phyloP scores from a whole-genome alignment of 2,329 filamentous ascomycete genomes.

The Fusarium napiforme region DNA sequence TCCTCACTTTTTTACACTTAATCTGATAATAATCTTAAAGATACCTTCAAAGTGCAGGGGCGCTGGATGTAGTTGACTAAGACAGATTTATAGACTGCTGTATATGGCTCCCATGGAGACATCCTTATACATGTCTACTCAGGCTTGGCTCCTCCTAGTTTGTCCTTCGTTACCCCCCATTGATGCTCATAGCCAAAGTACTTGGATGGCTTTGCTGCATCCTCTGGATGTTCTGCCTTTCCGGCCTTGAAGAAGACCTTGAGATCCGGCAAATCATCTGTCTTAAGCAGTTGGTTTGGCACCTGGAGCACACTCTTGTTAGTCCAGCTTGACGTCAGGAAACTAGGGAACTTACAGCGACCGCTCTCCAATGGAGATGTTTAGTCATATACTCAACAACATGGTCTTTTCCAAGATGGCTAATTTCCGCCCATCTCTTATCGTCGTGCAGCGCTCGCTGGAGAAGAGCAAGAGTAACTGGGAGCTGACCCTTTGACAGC shows the following conservation, averaged over 20 bases:
- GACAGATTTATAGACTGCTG: background rate
- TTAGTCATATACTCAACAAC: background rate
- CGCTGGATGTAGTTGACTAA: too few species aligned
- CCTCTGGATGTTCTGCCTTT: background rate
- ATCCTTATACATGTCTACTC: background rate
- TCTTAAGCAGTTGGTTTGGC: background rate
- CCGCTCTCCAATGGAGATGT: background rate
- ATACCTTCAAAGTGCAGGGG: too few species aligned
- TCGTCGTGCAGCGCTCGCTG: background rate
- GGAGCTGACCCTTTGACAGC: background rate
- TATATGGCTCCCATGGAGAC: too few species aligned
- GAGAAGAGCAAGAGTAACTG: conserved; percentile 1
- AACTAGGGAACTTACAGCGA: background rate
- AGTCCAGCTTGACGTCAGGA: background rate
- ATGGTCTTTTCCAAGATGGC: background rate
- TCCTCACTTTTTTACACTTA: too few species aligned
- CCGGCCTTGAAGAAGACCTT: background rate
- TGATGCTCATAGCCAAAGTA: background rate
- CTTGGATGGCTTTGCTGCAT: background rate
- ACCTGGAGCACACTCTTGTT: background rate
- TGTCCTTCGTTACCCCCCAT: background rate
- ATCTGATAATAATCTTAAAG: too few species aligned
- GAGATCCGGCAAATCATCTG: background rate
- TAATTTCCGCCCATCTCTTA: background rate
- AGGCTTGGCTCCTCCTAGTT: background rate